Percentiles rank a stretch among this genome's conserved stretches.
phyloP scores from a whole-genome alignment of 2,329 filamentous ascomycete genomes.

The Aureobasidium sp. region DNA sequence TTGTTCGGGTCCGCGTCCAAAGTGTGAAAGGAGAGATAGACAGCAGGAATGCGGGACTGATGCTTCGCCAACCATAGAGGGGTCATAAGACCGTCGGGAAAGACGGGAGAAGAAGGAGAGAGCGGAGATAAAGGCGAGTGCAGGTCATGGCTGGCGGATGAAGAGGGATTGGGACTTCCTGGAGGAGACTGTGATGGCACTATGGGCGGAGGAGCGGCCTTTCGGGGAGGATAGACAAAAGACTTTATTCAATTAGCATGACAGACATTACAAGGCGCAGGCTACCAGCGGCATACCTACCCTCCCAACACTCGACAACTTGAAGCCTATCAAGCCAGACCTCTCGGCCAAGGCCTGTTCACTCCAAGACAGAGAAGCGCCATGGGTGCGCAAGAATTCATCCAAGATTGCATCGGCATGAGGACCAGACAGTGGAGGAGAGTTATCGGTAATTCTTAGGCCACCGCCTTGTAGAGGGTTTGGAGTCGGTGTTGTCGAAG shows the following conservation, averaged over 20 bases:
- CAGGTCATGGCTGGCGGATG: slow-evolving; percentile 44
- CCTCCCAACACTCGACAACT: slow-evolving; percentile 68
- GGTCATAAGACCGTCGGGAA: slow-evolving; percentile 83
- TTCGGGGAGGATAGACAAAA: slow-evolving; percentile 54
- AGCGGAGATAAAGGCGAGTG: slow-evolving; percentile 91
- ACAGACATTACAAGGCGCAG: neutral
- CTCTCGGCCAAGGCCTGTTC: slow-evolving; percentile 44
- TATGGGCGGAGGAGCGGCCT: slow-evolving; percentile 52
- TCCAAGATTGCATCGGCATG: slow-evolving; percentile 59
- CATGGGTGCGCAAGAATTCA: slow-evolving; percentile 61
- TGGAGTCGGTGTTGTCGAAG: neutral
- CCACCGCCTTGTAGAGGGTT: slow-evolving; percentile 38
- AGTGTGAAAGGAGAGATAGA: slow-evolving; percentile 73
- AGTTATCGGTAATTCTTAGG: slow-evolving; percentile 61
- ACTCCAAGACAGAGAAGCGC: slow-evolving; percentile 60
- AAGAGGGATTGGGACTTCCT: slow-evolving; percentile 33
- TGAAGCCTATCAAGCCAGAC: slow-evolving; percentile 50
- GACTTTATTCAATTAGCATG: slow-evolving; percentile 30
- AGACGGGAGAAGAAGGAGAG: slow-evolving; percentile 72
- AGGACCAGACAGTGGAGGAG: slow-evolving; percentile 58
- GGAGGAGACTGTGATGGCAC: slow-evolving; percentile 44
- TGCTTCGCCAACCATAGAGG: slow-evolving; percentile 82
- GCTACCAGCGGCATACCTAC: slow-evolving; percentile 52
- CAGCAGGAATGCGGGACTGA: slow-evolving; percentile 72
- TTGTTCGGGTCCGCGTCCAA: slow-evolving; percentile 66